Percentiles rank a stretch among this genome's conserved stretches.
These are phyloP conservation scores for Colletotrichum trifolii DNA, from an alignment of 2,329 filamentous ascomycete genomes.

Conservation along the genomic window DNA sequence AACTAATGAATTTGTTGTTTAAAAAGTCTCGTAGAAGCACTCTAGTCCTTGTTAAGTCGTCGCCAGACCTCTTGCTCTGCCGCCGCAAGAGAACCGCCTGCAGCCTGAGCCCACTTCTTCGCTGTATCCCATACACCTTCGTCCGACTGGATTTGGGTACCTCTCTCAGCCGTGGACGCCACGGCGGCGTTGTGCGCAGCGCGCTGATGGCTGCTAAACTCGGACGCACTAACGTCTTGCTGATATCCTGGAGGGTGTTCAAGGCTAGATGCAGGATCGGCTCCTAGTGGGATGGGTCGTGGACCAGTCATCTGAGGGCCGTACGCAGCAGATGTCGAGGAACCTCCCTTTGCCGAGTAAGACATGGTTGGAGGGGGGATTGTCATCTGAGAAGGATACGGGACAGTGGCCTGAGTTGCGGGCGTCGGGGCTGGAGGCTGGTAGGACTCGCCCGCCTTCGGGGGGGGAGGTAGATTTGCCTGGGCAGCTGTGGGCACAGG, in stretches of 20 bases:
- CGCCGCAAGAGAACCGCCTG: slow-evolving; percentile 66
- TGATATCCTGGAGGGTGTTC: slow-evolving; percentile 67
- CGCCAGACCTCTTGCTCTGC: slow-evolving; percentile 73
- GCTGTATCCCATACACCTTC: slow-evolving; percentile 66
- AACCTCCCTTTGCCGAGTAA: slow-evolving; percentile 57
- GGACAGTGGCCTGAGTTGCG: slow-evolving; percentile 45
- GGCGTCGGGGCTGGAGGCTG: slow-evolving; percentile 49
- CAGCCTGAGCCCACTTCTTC: slow-evolving; percentile 67
- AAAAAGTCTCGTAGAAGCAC: neutral
- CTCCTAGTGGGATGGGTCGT: slow-evolving; percentile 41
- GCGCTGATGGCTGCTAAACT: slow-evolving; percentile 60
- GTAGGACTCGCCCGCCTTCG: slow-evolving; percentile 60
- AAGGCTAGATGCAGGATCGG: slow-evolving; percentile 44
- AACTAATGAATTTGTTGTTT: neutral
- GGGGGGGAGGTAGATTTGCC: slow-evolving; percentile 59
- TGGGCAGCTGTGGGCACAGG: slow-evolving; percentile 56
- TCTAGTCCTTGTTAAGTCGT: slow-evolving; percentile 68
- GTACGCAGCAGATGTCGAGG: slow-evolving; percentile 53
- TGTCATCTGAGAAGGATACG: slow-evolving; percentile 61
- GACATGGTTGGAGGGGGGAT: slow-evolving; percentile 58
- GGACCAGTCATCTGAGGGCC: slow-evolving; percentile 42
- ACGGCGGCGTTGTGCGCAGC: slow-evolving; percentile 51
- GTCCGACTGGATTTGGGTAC: slow-evolving; percentile 43
- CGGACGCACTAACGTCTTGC: slow-evolving; percentile 65
- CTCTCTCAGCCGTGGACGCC: slow-evolving; percentile 43